Evolutionary conservation across 495 filamentous ascomycete genomes (phyloP).

Genomic region (Viridothelium virens): DNA sequence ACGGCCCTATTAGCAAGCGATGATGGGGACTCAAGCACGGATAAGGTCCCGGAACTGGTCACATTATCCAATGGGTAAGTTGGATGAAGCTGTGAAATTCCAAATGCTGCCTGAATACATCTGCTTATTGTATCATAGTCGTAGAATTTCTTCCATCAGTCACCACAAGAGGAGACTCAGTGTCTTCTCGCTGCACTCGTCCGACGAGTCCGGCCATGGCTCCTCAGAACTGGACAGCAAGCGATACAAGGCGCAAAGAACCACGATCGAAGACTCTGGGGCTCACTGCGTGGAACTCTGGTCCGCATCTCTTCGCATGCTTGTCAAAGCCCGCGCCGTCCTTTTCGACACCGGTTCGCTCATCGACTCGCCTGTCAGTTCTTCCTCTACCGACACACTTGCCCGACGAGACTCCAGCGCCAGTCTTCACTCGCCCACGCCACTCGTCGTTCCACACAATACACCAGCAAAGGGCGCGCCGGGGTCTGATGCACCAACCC

Average conservation of each 20-base stretch:
- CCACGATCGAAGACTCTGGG: constrained; percentile 20
- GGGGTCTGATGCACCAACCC: neutral
- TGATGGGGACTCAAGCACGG: constrained; percentile 13
- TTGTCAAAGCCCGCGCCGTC: constrained; percentile 10
- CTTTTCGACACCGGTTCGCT: neutral
- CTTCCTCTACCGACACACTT: neutral
- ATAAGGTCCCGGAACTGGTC: constrained; percentile 8
- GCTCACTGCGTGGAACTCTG: constrained; percentile 23
- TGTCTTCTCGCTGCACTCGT: constrained; percentile 13
- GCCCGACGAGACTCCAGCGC: neutral
- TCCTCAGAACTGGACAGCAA: constrained; percentile 22
- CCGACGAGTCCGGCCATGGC: constrained; percentile 16
- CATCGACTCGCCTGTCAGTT: constrained; percentile 2
- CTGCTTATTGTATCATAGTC: constrained; percentile 9
- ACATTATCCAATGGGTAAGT: constrained; percentile 8
- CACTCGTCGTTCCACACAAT: neutral
- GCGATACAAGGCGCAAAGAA: constrained; percentile 27
- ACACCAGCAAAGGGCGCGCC: neutral
- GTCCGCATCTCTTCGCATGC: constrained; percentile 19
- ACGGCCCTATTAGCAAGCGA: constrained; percentile 14
- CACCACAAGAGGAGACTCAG: constrained; percentile 18
- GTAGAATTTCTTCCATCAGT: constrained; percentile 7
- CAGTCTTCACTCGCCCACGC: neutral
- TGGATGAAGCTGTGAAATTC: neutral
- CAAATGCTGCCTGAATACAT: neutral